phyloP scores from a whole-genome alignment of 306 rosid species.

The Neltuma alba region DNA sequence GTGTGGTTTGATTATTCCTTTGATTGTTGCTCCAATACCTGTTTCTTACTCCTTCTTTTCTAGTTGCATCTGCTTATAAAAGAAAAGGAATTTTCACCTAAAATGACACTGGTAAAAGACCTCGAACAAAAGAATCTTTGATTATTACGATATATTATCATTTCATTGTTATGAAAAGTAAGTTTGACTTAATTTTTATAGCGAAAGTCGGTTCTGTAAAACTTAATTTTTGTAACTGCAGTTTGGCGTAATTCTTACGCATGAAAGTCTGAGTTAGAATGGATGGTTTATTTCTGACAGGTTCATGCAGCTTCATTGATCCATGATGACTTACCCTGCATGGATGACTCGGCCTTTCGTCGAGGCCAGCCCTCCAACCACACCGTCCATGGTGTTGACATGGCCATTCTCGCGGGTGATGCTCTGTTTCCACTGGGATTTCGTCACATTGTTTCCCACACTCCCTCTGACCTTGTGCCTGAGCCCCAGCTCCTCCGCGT shows the following conservation, averaged over 20 bases:
- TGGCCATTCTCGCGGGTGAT: constrained; percentile 93
- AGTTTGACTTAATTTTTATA: constrained; percentile 2
- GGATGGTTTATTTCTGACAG: constrained; percentile 44
- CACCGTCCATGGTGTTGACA: constrained; percentile 76
- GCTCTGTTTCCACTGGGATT: constrained; percentile 93
- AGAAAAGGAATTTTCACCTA: background rate
- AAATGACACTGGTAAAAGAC: background rate
- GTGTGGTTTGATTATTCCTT: constrained; percentile 3
- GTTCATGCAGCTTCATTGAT: constrained; percentile 94
- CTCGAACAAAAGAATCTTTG: constrained; percentile 24
- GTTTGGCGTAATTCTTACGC: background rate
- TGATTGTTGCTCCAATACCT: background rate
- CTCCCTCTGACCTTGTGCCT: constrained; percentile 75
- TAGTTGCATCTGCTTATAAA: background rate
- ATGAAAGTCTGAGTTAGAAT: constrained; percentile 1
- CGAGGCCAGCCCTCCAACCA: constrained; percentile 94
- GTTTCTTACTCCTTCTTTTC: constrained; percentile 4
- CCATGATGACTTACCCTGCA: constrained; percentile 95
- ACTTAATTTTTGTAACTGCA: background rate
- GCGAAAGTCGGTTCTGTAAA: background rate
- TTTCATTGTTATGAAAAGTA: constrained; percentile 10
- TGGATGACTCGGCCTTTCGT: constrained; percentile 87
- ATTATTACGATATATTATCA: constrained; percentile 6
- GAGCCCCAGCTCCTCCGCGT: constrained; percentile 74
- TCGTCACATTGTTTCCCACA: constrained; percentile 86